Conservation (phyloP, 768 basidiomycete genomes). For the Clitopilus hobsonii region DNA sequence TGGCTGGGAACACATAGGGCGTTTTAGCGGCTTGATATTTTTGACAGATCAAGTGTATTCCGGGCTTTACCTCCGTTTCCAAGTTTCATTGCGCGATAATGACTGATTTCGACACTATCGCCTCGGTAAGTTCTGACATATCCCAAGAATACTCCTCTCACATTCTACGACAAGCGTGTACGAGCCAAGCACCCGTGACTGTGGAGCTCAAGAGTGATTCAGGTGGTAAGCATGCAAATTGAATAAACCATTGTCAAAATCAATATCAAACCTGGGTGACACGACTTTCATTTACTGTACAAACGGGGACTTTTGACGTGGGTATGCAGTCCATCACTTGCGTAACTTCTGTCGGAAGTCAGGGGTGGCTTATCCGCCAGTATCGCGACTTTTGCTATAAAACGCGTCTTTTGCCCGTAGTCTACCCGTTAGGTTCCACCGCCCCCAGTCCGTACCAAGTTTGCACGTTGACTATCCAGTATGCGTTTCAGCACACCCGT, state of each 20-base stretch:
- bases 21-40: background rate
- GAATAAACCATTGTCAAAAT: background rate
- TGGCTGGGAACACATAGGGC: background rate
- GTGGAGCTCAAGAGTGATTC: background rate
- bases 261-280: background rate
- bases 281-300: background rate
- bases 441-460: background rate
- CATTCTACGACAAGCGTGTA: background rate
- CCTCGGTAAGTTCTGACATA: background rate
- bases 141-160: background rate
- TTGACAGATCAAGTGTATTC: background rate
- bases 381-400: background rate
- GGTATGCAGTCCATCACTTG: background rate
- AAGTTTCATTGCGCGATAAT: background rate
- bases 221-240: background rate
- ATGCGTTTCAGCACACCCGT: constrained; percentile 40
- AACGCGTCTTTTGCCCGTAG: background rate
- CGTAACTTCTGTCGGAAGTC: background rate
- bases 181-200: background rate
- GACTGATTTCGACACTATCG: background rate
- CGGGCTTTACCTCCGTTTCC: background rate
- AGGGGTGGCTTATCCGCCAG: background rate
- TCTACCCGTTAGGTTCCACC: background rate
- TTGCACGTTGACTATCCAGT: constrained; percentile 2
- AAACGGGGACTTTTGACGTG: background rate